phyloP scores from a whole-genome alignment of 164 flowering plant species.

The Protea cynaroides region DNA sequence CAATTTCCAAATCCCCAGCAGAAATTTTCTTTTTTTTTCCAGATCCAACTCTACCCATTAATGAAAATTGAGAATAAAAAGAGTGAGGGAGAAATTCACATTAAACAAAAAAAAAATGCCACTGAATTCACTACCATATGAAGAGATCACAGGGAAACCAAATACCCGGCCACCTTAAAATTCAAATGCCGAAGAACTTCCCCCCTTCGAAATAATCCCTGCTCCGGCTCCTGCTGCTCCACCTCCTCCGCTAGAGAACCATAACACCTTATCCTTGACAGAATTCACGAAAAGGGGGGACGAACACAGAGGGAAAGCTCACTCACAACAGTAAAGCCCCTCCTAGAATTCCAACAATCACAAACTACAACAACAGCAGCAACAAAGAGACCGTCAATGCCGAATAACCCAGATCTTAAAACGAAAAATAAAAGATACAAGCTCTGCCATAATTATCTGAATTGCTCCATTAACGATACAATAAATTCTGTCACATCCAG shows the following conservation, averaged over 20 bases:
- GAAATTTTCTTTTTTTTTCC: not conserved
- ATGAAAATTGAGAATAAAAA: not conserved
- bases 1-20: not conserved
- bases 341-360: not conserved
- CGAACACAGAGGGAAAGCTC: constrained; percentile 6
- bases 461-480: not conserved
- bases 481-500: not conserved
- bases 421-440: not conserved
- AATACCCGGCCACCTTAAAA: constrained; percentile 1
- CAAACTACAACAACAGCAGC: not conserved
- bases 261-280: constrained; percentile 13
- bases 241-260: constrained; percentile 11
- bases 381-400: not conserved
- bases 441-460: not conserved
- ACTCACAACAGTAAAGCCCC: constrained; percentile 12
- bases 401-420: constrained; percentile 7
- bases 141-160: not conserved
- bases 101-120: not conserved
- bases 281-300: not conserved
- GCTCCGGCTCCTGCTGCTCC: constrained; percentile 10
- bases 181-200: constrained; percentile 26
- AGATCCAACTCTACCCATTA: constrained; percentile 4
- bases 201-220: constrained; percentile 12
- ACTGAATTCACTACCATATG: not conserved
- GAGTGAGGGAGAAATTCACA: not conserved